These are phyloP conservation scores for Teunomyces aglyptinius DNA, from an alignment of 805 yeast species.

Conservation along the genomic window DNA sequence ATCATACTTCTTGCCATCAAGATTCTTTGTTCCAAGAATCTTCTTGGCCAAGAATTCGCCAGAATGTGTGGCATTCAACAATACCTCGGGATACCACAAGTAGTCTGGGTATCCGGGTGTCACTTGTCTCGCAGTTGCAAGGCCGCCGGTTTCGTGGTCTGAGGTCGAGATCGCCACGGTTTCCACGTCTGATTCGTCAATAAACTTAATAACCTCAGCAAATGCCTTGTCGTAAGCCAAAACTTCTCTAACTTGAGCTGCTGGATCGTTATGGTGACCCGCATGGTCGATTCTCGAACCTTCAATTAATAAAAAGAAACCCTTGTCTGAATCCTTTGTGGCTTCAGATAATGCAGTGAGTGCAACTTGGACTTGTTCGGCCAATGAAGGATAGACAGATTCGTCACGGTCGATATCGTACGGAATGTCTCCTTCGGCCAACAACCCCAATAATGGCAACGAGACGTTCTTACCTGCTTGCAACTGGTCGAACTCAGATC, in stretches of 20 bases:
- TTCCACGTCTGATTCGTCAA: slow-evolving; percentile 65
- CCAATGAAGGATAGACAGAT: slow-evolving; percentile 65
- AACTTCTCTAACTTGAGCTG: slow-evolving; percentile 90
- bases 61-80: slow-evolving; percentile 68
- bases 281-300: slow-evolving; percentile 96
- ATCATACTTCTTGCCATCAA: slow-evolving; percentile 23
- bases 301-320: slow-evolving; percentile 83
- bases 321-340: slow-evolving; percentile 69
- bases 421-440: slow-evolving; percentile 78
- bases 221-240: slow-evolving; percentile 84
- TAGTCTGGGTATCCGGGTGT: slow-evolving; percentile 74
- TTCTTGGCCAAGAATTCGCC: slow-evolving; percentile 65
- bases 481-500: slow-evolving; percentile 54
- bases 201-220: slow-evolving; percentile 68
- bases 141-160: slow-evolving; percentile 96
- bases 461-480: slow-evolving; percentile 59
- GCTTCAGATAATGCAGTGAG: slow-evolving; percentile 65
- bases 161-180: slow-evolving; percentile 80
- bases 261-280: slow-evolving; percentile 91
- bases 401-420: slow-evolving; percentile 76
- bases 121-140: slow-evolving; percentile 82
- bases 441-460: slow-evolving; percentile 73
- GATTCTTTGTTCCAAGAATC: slow-evolving; percentile 35
- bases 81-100: slow-evolving; percentile 79
- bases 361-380: slow-evolving; percentile 76